phyloP scores from a whole-genome alignment of 192 early-diverging fungal species.

The Chytriomyces hyalinus region DNA sequence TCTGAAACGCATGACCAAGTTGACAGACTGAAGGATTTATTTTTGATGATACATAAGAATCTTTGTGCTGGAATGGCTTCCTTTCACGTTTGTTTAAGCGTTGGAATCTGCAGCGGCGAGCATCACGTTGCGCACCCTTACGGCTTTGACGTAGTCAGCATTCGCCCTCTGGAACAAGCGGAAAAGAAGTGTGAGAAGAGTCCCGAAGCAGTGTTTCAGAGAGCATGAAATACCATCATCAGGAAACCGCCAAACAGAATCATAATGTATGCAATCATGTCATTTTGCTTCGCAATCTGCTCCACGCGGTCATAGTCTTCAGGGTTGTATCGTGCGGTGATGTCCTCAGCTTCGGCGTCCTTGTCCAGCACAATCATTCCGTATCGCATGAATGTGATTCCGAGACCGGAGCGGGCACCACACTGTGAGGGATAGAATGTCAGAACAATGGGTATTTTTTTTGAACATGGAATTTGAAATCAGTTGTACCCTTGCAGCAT shows the following conservation, averaged over 20 bases:
- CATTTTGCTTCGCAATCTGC: slow-evolving; percentile 54
- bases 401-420: slow-evolving; percentile 46
- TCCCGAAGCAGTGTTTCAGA: background rate
- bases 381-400: slow-evolving; percentile 49
- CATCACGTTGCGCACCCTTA: slow-evolving; percentile 74
- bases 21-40: too few relatives aligned
- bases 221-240: slow-evolving; percentile 54
- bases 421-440: slow-evolving; percentile 3
- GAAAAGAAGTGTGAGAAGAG: background rate
- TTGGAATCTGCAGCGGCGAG: slow-evolving; percentile 55
- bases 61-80: background rate
- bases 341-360: slow-evolving; percentile 27
- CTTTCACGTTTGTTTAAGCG: background rate
- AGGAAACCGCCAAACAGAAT: slow-evolving; percentile 77
- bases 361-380: slow-evolving; percentile 32
- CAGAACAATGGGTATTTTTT: background rate
- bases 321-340: slow-evolving; percentile 30
- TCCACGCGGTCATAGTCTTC: slow-evolving; percentile 26
- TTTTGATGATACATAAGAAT: too few relatives aligned
- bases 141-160: slow-evolving; percentile 74
- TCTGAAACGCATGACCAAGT: too few relatives aligned
- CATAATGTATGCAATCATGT: slow-evolving; percentile 74
- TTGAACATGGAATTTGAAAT: background rate
- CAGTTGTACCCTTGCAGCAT: slow-evolving; percentile 83
- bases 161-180: slow-evolving; percentile 54